A percentile compares a stretch with the other conserved stretches of the same genome.
phyloP scores from a whole-genome alignment of 805 yeast genomes.

The Saccharomycopsis babjevae region DNA sequence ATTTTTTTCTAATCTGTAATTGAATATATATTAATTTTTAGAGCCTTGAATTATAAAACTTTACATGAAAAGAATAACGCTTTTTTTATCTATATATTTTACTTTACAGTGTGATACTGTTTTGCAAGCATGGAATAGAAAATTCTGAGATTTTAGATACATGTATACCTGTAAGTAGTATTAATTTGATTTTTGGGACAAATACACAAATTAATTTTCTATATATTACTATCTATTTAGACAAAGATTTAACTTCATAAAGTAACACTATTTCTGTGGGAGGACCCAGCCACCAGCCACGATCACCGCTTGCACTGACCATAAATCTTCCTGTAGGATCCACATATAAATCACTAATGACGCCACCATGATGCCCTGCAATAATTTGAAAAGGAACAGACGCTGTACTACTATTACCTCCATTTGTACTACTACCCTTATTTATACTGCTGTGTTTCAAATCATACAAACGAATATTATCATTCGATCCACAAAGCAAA shows the following conservation, averaged over 20 bases:
- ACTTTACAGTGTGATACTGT: too few species aligned
- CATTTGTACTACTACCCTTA: constrained; percentile 25
- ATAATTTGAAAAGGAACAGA: constrained; percentile 73
- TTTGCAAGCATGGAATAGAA: too few species aligned
- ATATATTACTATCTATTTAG: not conserved
- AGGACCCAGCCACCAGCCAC: constrained; percentile 82
- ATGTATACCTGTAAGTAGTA: too few species aligned
- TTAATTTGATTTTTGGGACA: too few species aligned
- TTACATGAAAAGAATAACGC: too few species aligned
- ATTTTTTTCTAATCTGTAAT: not conserved
- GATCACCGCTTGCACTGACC: constrained; percentile 85
- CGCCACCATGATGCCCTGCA: constrained; percentile 96
- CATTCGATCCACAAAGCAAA: constrained; percentile 79
- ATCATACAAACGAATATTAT: constrained; percentile 83
- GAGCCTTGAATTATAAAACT: too few species aligned
- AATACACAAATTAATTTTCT: too few species aligned
- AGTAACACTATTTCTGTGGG: constrained; percentile 73
- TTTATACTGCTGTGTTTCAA: constrained; percentile 29
- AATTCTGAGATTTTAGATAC: too few species aligned
- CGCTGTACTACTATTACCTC: not conserved
- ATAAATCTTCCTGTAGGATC: constrained; percentile 84
- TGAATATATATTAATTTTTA: too few species aligned
- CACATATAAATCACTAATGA: constrained; percentile 61
- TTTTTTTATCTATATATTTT: too few species aligned
- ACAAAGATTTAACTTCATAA: constrained; percentile 56